These are phyloP conservation scores for Schizonepeta tenuifolia DNA, from an alignment of 257 asterid genomes.

Conservation along the genomic window DNA sequence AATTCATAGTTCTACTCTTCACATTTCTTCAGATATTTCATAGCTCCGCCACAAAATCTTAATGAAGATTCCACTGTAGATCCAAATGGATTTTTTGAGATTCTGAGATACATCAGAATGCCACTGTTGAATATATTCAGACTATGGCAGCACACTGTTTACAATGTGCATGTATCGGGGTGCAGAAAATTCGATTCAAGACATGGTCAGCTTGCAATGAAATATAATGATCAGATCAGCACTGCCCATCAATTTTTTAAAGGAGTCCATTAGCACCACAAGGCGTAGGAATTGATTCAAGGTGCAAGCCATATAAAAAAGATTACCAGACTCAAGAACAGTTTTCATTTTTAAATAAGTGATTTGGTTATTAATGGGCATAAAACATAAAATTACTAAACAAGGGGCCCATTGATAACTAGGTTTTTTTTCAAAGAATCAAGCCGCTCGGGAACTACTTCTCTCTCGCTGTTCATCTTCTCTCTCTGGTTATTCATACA, in stretches of 20 bases:
- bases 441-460: too few relatives aligned
- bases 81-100: not conserved
- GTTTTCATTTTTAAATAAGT: not conserved
- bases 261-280: too few relatives aligned
- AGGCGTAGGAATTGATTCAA: too few relatives aligned
- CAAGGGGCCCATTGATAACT: too few relatives aligned
- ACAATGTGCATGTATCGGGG: not conserved
- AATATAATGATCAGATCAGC: not conserved
- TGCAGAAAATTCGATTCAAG: not conserved
- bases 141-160: not conserved
- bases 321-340: too few relatives aligned
- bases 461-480: too few relatives aligned
- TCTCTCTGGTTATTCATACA: too few relatives aligned
- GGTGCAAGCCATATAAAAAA: too few relatives aligned
- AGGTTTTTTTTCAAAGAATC: too few relatives aligned
- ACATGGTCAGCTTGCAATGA: not conserved
- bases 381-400: too few relatives aligned
- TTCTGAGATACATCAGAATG: too few relatives aligned
- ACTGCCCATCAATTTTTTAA: not conserved
- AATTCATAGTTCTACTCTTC: not conserved
- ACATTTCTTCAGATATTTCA: not conserved
- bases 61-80: not conserved
- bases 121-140: not conserved
- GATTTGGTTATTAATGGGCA: too few relatives aligned
- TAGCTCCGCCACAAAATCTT: not conserved